Base-by-base conservation (phyloP, 192 early-diverging fungal genomes). In the Coemansia sp. region DNA sequence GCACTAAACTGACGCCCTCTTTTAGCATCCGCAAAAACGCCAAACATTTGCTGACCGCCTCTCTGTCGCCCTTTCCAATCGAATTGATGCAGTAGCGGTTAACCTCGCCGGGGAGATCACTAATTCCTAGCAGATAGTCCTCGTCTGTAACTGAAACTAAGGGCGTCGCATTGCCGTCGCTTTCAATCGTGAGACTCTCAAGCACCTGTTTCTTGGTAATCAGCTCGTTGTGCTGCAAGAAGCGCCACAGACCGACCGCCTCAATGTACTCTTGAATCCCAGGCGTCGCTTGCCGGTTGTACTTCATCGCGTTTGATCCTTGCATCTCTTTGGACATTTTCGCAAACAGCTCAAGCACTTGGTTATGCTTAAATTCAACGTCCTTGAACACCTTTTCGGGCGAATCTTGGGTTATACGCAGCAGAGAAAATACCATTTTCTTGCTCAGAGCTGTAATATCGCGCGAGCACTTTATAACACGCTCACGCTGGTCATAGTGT, bases 71-170 rank as follows among this genome's bases (percentile, higher is more conserved):
- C 60, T 76, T 81, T 1, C 73, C 81, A 39, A 87, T 70, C 2
- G 77, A 59, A 49, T 86, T 87, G 54, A 87, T 87, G 67, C 73
- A 76, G 22, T 78, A 82, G 39, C 86, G 73, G 61, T 85, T 87
- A 25, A 87, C 68, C 54, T 87, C 86, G 9, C 86, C 86, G 1
- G 83, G 79, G 38, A 87, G 62, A 67, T 87, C 86, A 29, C 83
- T 75, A 10, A 87, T 60, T 0, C 86, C 86, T 50, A 87, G 49
- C 7, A 87, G 35, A 66, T 86, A 87, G 49, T 86, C 83, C 24
- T 59, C 65, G 12, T 84, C 70, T 1, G 76, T 60, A 3, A 79
- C 66, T n/a, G 51, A 6, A 0, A 72, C 56, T 47, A 70, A 25
- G 22, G 65, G 72, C 51, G 8, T 22, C 10, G 5, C 12, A 22